These are phyloP conservation scores for Prunus padus DNA, from an alignment of 306 rosid species.

Conservation along the genomic window DNA sequence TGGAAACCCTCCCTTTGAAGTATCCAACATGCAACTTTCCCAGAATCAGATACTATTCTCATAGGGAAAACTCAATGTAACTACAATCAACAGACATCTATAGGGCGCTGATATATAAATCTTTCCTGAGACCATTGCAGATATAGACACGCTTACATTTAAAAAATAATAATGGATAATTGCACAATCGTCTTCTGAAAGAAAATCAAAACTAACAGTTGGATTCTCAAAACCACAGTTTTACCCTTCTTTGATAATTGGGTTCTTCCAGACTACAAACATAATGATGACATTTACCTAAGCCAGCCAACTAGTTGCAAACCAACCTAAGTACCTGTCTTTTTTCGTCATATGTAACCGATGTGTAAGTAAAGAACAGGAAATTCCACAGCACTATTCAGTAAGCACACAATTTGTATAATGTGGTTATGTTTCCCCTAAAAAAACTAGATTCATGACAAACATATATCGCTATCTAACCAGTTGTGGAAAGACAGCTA, in stretches of 20 bases:
- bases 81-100: neutral
- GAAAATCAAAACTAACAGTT: no score
- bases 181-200: no score
- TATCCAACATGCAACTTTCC: neutral
- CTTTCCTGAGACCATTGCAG: neutral
- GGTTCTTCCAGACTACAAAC: neutral
- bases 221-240: neutral
- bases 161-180: no score
- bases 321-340: neutral
- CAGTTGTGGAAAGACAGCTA: conserved; percentile 24
- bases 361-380: neutral
- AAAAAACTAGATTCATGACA: conserved; percentile 8
- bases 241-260: neutral
- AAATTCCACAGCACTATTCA: conserved; percentile 1
- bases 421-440: neutral
- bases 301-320: neutral
- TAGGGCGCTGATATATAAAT: neutral
- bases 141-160: neutral
- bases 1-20: neutral
- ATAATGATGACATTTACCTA: neutral
- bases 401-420: conserved; percentile 5
- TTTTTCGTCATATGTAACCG: neutral
- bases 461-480: neutral
- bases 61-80: neutral
- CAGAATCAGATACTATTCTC: neutral